Evolutionary conservation across 495 filamentous ascomycete genomes (phyloP), one percentile per base, ranked within the genome.

Genomic region (Pseudevernia furfuracea): DNA sequence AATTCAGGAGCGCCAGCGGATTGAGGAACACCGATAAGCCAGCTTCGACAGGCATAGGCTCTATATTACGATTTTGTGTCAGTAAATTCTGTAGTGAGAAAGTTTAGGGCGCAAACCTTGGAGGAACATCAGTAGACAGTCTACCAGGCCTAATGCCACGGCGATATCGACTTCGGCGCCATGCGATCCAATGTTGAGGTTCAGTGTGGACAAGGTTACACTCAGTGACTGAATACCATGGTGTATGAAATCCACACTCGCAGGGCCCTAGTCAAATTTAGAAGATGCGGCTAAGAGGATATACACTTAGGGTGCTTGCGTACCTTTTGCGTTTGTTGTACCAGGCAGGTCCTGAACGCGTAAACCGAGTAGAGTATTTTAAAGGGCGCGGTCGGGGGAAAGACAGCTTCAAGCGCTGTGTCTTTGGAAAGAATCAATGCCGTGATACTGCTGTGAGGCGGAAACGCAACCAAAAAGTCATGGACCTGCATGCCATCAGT

Each of bases 301-400:
- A 4, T 41, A 14, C 15, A 37, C 23, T 21, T 41, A 55, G 32
- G 41, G 49, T 59, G 28, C 39, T 49, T 60, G 67, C 74, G 49
- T 70, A 80, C 80, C 56, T 68, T 70, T 55, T 74, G 68, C 32
- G 70, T 61, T n/a, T 41, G 71, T 68, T 70, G 80, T 75, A 41
- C 78, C 58, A 85, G 77, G 71, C 73, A 83, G 36, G 65, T 73
- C 57, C 76, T 78, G 37, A 95, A 76, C 12, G 86, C 82, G 69
- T 87, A 80, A 1, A 90, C 73, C 14, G 86, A 89, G 74, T 95
- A 95, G 7, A 92, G 74, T 6, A 84, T 84, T 61, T 87, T 87
- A 73, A 85, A 93, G 8, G 89, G 89, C 53, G 86, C 85, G 17
- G 82, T 79, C 14, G 83, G 75, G 5, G 89, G 88, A 67, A 92